phyloP scores from a whole-genome alignment of 371 early-diverging fungal genomes.

The Mortierella sp. region DNA sequence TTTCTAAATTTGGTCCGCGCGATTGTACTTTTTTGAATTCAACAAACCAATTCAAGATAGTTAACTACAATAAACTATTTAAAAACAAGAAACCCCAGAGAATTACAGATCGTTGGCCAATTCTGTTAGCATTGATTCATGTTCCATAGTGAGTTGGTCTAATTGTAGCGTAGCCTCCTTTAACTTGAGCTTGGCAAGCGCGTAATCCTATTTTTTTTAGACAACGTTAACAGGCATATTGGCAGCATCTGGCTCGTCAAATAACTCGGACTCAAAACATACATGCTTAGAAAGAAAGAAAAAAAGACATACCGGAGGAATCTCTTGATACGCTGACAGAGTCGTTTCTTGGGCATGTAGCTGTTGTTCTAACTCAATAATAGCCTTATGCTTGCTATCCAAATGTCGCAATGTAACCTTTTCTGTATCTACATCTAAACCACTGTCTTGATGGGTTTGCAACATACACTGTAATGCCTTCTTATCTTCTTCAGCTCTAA shows the following conservation, averaged over 20 bases:
- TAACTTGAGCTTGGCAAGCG: conserved; percentile 39
- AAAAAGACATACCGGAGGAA: conserved; percentile 32
- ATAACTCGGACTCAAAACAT: neutral
- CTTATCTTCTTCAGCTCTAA: conserved; percentile 19
- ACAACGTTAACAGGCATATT: neutral
- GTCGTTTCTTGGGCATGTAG: conserved; percentile 18
- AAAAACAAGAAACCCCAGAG: neutral
- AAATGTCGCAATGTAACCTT: conserved; percentile 35
- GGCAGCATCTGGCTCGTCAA: too few relatives aligned
- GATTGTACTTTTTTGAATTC: neutral
- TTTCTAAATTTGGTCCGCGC: neutral
- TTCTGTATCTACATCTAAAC: conserved; percentile 19
- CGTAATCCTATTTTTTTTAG: conserved; percentile 25
- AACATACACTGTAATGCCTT: neutral
- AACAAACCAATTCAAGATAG: neutral
- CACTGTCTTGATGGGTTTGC: conserved; percentile 6
- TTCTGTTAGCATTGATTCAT: conserved; percentile 28
- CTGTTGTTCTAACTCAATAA: conserved; percentile 15
- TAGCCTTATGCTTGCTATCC: conserved; percentile 11
- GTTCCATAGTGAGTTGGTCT: conserved; percentile 30
- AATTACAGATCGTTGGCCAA: conserved; percentile 36
- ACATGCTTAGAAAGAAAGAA: neutral
- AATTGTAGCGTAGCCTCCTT: conserved; percentile 26
- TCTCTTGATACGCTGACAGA: conserved; percentile 32
- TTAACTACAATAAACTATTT: neutral